Evolutionary conservation across 1,284 basidiomycete genomes (phyloP), one percentile per base, ranked within the genome.

Genomic region (Singerocomus rubriflavus): DNA sequence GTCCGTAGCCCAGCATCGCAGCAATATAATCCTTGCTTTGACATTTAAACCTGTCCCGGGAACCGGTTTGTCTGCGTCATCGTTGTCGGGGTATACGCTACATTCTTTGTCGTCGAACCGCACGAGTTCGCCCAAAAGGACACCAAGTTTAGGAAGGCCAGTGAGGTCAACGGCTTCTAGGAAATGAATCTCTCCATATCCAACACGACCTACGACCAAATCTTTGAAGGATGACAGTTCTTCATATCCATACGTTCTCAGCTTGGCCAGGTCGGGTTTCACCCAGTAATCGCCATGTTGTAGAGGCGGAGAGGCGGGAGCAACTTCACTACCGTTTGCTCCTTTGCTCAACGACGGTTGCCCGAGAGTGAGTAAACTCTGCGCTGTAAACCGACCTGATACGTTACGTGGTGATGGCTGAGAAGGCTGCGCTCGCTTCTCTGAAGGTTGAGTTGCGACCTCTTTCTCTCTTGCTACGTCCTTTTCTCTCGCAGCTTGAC

Each of bases 151-250:
- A 16, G 84, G 75, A 44, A 98, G 75, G 21, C 86, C 85, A 16
- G 94, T 98, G 50, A 99, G 80, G 67, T 99, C 94, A 50, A 99
- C 96, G 0, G 92, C 84, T 53, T 93, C 86, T 40, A 93, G 74
- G 79, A 98, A 99, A 38, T 84, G 81, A 59, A 99, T 88, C 68
- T 93, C 81, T 42, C 97, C 96, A 61, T 86, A 97, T 39, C 94
- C 94, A 51, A 88, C 81, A 31, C 97, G 86, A 9, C 94, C 93
- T 36, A 97, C 93, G 26, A 88, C 78, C 58, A 99, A 86, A 62
- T 85, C 83, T 44, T 81, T 71, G 62, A 86, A 85, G 21, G 79
- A 70, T 14, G 79, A 77, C 16, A 99, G 76, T 59, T 92, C 81
- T 55, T 87, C 83, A 59, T 86, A 84, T 33, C 85, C 80, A 44